Percentiles rank a stretch among this genome's conserved stretches.
Conservation (phyloP, 176 grass and related monocot species). For the Oryza australiensis region DNA sequence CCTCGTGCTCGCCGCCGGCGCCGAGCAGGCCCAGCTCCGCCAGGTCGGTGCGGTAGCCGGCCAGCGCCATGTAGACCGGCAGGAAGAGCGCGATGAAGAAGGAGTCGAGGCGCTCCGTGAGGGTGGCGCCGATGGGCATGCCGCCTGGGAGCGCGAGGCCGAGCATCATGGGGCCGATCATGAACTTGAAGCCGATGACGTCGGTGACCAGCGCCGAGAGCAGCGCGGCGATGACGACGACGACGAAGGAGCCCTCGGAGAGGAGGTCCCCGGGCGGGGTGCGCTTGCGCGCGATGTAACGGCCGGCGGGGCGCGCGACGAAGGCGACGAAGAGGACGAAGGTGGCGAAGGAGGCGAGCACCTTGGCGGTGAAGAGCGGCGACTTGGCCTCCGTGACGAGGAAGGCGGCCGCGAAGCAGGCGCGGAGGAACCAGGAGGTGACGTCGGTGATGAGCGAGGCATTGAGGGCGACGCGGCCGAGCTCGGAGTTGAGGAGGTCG, state of each 20-base stretch:
- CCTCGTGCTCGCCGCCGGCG: neutral
- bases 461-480: conserved; percentile 71
- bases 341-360: conserved; percentile 37
- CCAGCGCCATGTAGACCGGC: conserved; percentile 61
- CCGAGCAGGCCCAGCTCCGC: conserved; percentile 26
- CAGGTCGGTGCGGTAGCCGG: conserved; percentile 73
- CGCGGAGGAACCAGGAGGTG: conserved; percentile 52
- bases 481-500: conserved; percentile 84
- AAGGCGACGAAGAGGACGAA: conserved; percentile 46
- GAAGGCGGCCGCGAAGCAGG: conserved; percentile 8
- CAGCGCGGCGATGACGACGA: conserved; percentile 51
- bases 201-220: conserved; percentile 62
- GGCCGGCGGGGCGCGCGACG: conserved; percentile 40
- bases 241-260: conserved; percentile 56
- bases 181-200: conserved; percentile 62
- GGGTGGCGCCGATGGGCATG: conserved; percentile 76
- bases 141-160: conserved; percentile 67
- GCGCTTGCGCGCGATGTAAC: conserved; percentile 42
- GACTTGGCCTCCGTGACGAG: conserved; percentile 33
- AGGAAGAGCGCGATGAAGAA: conserved; percentile 72
- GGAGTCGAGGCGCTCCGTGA: conserved; percentile 75
- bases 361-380: conserved; percentile 13
- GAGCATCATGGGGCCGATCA: conserved; percentile 68
- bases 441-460: conserved; percentile 77
- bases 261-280: conserved; percentile 42